phyloP scores from a whole-genome alignment of 139 green algal species.

The Coelastrella sp. region DNA sequence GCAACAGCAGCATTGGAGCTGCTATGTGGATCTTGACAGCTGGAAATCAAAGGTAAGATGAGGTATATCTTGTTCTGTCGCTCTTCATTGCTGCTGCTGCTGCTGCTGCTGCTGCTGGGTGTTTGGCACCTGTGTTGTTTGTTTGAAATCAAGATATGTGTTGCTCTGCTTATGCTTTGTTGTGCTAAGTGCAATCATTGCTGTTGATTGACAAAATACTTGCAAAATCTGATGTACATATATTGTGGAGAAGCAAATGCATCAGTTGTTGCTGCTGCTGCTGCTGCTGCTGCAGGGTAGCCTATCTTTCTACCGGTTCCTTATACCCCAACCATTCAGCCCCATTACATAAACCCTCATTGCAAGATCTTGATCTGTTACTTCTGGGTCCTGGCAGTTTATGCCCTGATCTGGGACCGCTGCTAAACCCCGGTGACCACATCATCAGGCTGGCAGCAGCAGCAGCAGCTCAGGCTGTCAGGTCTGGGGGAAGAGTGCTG shows the following conservation, averaged over 20 bases:
- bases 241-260: too few species aligned
- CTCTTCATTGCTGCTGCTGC: neutral
- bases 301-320: neutral
- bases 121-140: too few species aligned
- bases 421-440: neutral
- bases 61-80: neutral
- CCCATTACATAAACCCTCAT: neutral
- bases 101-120: neutral
- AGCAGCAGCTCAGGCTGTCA: slow-evolving; percentile 3
- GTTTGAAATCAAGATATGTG: too few species aligned
- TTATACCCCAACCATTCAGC: slow-evolving; percentile 24
- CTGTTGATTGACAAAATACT: too few species aligned
- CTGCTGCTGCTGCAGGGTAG: neutral
- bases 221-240: too few species aligned
- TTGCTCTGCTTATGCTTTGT: too few species aligned
- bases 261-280: too few species aligned
- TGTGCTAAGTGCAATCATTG: too few species aligned
- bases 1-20: neutral
- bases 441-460: neutral
- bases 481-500: neutral
- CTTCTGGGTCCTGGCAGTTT: slow-evolving; percentile 10
- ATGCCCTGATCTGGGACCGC: slow-evolving; percentile 4
- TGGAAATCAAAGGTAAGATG: neutral
- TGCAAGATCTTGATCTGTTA: neutral
- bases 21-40: slow-evolving; percentile 1